Conservation (phyloP, 1,284 basidiomycete species). For the Ustilago bromivora region DNA sequence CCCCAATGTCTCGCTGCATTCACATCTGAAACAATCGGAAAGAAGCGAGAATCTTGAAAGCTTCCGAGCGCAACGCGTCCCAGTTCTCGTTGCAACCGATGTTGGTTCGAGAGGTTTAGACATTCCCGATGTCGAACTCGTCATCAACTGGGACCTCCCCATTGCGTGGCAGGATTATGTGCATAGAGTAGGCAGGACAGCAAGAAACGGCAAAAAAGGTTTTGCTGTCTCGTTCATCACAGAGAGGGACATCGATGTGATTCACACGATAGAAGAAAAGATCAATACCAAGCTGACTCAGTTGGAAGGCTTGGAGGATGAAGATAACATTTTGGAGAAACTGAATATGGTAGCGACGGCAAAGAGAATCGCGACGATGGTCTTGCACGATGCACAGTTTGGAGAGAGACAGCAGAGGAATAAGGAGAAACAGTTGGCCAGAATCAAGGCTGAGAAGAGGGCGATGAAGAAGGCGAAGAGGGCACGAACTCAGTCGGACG, state of each 20-base stretch:
- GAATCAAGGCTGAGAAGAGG: slow-evolving; percentile 36
- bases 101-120: slow-evolving; percentile 69
- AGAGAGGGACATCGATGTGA: slow-evolving; percentile 87
- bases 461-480: slow-evolving; percentile 33
- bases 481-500: neutral
- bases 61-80: slow-evolving; percentile 79
- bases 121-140: slow-evolving; percentile 81
- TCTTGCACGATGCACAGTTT: slow-evolving; percentile 86
- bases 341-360: slow-evolving; percentile 90
- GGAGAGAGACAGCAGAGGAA: slow-evolving; percentile 87
- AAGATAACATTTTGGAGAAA: slow-evolving; percentile 84
- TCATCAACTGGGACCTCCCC: slow-evolving; percentile 97
- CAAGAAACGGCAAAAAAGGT: slow-evolving; percentile 89
- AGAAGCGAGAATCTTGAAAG: slow-evolving; percentile 83
- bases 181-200: slow-evolving; percentile 81
- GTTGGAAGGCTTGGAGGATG: slow-evolving; percentile 72
- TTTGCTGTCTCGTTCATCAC: slow-evolving; percentile 94
- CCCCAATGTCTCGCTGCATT: slow-evolving; percentile 89
- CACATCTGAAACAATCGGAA: slow-evolving; percentile 89
- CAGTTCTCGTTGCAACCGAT: slow-evolving; percentile 68
- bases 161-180: slow-evolving; percentile 75
- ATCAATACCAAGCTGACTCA: slow-evolving; percentile 75
- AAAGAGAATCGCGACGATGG: slow-evolving; percentile 90
- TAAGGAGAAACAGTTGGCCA: slow-evolving; percentile 73
- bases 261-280: slow-evolving; percentile 85